Conservation (phyloP, 768 basidiomycete genomes). For the Cyclocybe aegerita region DNA sequence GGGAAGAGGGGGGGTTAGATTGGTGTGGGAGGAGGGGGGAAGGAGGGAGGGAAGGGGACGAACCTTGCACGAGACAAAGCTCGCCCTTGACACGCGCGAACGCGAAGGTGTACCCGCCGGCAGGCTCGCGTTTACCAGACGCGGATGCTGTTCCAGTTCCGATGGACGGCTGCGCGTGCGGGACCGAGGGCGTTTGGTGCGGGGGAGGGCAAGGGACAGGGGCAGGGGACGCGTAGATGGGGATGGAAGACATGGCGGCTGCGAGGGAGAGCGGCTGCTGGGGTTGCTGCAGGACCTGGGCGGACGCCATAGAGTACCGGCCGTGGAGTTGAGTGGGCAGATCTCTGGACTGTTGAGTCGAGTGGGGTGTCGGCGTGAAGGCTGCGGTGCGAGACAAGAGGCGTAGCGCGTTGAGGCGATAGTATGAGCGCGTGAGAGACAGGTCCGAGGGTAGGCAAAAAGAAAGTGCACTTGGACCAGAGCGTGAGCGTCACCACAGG, state of each 20-base stretch:
- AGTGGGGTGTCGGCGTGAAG: too few relatives aligned
- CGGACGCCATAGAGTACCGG: too few relatives aligned
- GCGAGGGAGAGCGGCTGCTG: too few relatives aligned
- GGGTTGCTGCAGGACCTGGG: too few relatives aligned
- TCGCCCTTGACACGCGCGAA: constrained; percentile 56
- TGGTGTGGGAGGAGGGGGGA: too few relatives aligned
- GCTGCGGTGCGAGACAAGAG: too few relatives aligned
- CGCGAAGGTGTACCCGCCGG: constrained; percentile 46
- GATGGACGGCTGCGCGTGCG: too few relatives aligned
- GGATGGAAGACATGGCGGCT: background rate
- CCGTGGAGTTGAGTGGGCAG: too few relatives aligned
- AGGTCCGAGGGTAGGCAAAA: background rate
- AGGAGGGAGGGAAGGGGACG: constrained; percentile 39
- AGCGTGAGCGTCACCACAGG: constrained; percentile 31
- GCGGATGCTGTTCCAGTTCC: constrained; percentile 5
- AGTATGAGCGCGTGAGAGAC: too few relatives aligned
- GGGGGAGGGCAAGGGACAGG: constrained; percentile 8
- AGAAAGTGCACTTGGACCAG: background rate
- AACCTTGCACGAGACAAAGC: constrained; percentile 64
- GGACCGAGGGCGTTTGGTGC: too few relatives aligned
- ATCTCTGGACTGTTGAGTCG: too few relatives aligned
- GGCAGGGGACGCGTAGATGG: background rate
- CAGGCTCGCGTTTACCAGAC: constrained; percentile 29
- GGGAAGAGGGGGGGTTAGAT: constrained; percentile 1
- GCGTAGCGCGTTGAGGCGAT: too few relatives aligned